These are phyloP conservation scores for Lecanoromycetidae sp. DNA, from an alignment of 2,329 filamentous ascomycete genomes.

Conservation along the genomic window DNA sequence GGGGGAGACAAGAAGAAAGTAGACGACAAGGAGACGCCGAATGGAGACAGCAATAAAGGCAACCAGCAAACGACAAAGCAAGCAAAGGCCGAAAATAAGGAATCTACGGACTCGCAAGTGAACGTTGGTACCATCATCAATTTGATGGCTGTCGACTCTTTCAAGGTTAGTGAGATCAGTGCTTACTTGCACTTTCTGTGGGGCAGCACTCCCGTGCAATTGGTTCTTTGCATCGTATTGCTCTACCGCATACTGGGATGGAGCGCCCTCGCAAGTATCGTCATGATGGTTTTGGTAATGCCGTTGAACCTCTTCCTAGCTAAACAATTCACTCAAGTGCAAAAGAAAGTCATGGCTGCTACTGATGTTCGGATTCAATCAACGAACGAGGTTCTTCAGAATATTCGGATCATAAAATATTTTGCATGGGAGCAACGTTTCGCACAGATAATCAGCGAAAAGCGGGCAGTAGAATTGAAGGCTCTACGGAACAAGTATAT, in stretches of 20 bases:
- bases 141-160: conserved; percentile 97
- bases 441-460: conserved; percentile 74
- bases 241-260: conserved; percentile 84
- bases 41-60: too few species aligned
- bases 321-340: conserved; percentile 69
- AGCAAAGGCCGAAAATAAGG: conserved; percentile 31
- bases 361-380: conserved; percentile 94
- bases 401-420: conserved; percentile 98
- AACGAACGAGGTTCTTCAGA: conserved; percentile 93
- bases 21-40: too few species aligned
- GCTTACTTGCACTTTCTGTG: conserved; percentile 95
- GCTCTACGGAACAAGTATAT: conserved; percentile 73
- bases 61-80: too few species aligned
- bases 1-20: conserved; percentile 43
- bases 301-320: conserved; percentile 86
- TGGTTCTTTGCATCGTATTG: conserved; percentile 65
- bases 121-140: conserved; percentile 98
- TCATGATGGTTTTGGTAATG: conserved; percentile 77
- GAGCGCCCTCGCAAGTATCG: conserved; percentile 85
- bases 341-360: conserved; percentile 81
- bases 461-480: conserved; percentile 64
- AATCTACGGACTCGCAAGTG: conserved; percentile 49
- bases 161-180: conserved; percentile 92
- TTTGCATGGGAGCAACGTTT: conserved; percentile 98
- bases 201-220: conserved; percentile 78